These are phyloP conservation scores for Petunia secreta DNA, from an alignment of 257 asterid genomes.

Conservation along the genomic window DNA sequence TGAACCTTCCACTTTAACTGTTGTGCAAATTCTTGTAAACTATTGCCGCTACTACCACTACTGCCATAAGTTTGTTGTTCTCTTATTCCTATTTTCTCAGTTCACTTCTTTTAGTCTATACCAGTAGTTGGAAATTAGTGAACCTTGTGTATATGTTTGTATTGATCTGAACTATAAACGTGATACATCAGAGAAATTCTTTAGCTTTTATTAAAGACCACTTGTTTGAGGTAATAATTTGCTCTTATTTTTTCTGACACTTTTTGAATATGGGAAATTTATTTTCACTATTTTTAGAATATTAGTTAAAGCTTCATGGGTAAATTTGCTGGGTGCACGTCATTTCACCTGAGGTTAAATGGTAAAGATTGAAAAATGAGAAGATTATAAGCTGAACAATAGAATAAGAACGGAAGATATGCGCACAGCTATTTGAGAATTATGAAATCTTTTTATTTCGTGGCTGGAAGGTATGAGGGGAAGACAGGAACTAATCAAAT, in stretches of 20 bases:
- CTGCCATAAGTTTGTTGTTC: neutral
- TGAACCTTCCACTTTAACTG: constrained; percentile 4
- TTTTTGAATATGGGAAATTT: neutral
- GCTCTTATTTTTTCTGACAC: neutral
- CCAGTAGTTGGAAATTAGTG: neutral
- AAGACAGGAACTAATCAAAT: too few relatives aligned
- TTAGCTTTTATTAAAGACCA: neutral
- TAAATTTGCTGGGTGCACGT: neutral
- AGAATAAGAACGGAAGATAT: too few relatives aligned
- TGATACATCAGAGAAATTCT: neutral
- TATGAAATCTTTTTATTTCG: too few relatives aligned
- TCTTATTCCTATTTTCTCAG: neutral
- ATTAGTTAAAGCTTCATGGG: constrained; percentile 1
- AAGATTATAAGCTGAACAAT: too few relatives aligned
- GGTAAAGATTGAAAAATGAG: too few relatives aligned
- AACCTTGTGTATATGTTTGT: neutral
- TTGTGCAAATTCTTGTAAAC: constrained; percentile 2
- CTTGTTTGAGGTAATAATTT: neutral
- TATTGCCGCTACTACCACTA: neutral
- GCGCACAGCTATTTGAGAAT: too few relatives aligned
- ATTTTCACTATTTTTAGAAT: neutral
- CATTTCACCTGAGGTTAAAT: neutral
- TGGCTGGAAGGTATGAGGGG: too few relatives aligned
- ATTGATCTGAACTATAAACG: neutral
- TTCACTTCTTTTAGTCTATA: neutral